Base-by-base conservation (phyloP, 2,329 filamentous ascomycete genomes). In the Zasmidium angulare region DNA sequence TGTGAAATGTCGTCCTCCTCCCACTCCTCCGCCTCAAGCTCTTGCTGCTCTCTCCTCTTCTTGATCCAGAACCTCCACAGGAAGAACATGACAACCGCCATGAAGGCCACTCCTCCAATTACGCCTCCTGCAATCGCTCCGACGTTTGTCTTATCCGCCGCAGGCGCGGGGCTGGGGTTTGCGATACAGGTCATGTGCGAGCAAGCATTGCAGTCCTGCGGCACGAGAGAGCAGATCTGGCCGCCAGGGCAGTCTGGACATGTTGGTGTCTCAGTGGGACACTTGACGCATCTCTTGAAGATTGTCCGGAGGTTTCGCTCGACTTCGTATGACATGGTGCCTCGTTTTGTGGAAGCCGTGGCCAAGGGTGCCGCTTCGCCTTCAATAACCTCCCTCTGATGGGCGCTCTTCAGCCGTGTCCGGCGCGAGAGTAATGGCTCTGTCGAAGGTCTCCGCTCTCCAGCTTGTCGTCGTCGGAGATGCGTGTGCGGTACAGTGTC, bases 71-170 rank as follows among this genome's bases (percentile, higher is more conserved):
- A 96, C 74, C 88, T 88, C 89, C 91, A 98, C 31, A 97, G 82
- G 46, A 96, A 76, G 68, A 92, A 96, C 2, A 88, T 88, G 55
- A 90, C 73, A 40, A 91, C 76, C n/a, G 84, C 88, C 54, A 98
- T 82, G 49, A 87, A 82, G n/a, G 83, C 82, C 14, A 98, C 75
- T 66, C 92, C 95, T 64, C 92, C 95, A 47, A 98, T 79, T 10
- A 97, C 92, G 65, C 93, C 93, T 65, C 95, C 95, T 1, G 89
- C 93, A 65, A 99, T 97, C 31, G 91, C 90, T 46, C 93, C 93
- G 1, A 88, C 77, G 58, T 90, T 93, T 7, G 89, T 84, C 7
- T 84, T 82, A 40, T 70, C 63, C 47, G 67, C 54, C 72, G 74
- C 55, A n/a, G 72, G 65, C 20, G 67, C 65, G 14, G 73, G 70